These are phyloP conservation scores for Pichia sp. DNA, from an alignment of 1,139 yeast species.

Conservation along the genomic window DNA sequence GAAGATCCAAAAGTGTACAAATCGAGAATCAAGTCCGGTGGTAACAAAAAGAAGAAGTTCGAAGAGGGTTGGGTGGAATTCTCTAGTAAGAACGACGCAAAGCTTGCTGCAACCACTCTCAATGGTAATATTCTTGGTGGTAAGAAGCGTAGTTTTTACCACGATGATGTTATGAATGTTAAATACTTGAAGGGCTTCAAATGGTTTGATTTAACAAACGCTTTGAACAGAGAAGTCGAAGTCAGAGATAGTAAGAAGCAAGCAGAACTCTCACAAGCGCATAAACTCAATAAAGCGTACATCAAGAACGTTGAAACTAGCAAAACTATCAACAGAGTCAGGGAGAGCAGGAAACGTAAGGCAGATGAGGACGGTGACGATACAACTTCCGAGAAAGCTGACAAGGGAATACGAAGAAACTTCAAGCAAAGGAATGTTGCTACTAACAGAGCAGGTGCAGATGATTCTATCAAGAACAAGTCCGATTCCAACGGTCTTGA, in stretches of 20 bases:
- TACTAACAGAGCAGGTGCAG: conserved; percentile 60
- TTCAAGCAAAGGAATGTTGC: conserved; percentile 60
- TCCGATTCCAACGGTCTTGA: conserved; percentile 36
- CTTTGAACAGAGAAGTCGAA: conserved; percentile 86
- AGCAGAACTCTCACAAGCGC: conserved; percentile 84
- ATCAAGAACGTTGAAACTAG: conserved; percentile 80
- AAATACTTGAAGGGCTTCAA: conserved; percentile 88
- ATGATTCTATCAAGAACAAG: conserved; percentile 37
- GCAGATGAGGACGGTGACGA: conserved; percentile 14
- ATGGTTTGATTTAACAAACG: conserved; percentile 93
- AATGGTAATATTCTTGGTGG: conserved; percentile 92
- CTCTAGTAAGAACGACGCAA: conserved; percentile 75
- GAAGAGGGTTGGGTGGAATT: conserved; percentile 99
- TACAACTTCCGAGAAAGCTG: conserved; percentile 16
- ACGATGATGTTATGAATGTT: conserved; percentile 89
- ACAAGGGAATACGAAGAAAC: conserved; percentile 38
- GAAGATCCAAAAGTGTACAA: conserved; percentile 65
- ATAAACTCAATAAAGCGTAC: conserved; percentile 76
- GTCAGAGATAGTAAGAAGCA: conserved; percentile 80
- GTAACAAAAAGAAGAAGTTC: conserved; percentile 83
- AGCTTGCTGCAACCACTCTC: conserved; percentile 75
- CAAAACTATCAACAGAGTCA: conserved; percentile 67
- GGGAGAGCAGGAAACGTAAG: conserved; percentile 29
- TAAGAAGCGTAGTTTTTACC: conserved; percentile 82
- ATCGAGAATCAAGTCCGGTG: conserved; percentile 76